These are phyloP conservation scores for Lolium multiflorum DNA, from an alignment of 176 grass and related monocot genomes.

Conservation along the genomic window DNA sequence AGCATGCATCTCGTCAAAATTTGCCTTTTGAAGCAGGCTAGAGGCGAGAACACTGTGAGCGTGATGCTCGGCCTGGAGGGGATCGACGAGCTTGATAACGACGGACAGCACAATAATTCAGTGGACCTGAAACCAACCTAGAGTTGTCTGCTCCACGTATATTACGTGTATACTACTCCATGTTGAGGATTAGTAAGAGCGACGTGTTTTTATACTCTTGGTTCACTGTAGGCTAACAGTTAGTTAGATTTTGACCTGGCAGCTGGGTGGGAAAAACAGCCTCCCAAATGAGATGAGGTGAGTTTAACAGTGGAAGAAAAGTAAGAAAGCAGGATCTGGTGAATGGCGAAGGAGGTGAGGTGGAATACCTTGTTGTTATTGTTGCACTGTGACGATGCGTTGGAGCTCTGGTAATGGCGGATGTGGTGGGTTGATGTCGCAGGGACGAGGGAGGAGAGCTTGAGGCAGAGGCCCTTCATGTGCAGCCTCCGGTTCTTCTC, in stretches of 20 bases:
- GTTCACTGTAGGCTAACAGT: neutral
- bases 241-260: neutral
- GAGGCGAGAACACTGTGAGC: neutral
- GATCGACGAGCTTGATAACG: neutral
- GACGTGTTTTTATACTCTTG: neutral
- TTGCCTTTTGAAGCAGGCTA: neutral
- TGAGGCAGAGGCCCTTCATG: constrained; percentile 80
- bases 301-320: neutral
- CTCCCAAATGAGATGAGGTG: neutral
- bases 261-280: neutral
- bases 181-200: neutral
- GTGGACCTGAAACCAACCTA: neutral
- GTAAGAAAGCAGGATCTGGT: neutral
- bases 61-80: neutral
- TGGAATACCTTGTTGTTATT: neutral
- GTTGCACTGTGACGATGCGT: neutral
- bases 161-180: neutral
- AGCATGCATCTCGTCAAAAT: neutral
- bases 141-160: neutral
- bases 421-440: neutral
- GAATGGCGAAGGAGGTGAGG: neutral
- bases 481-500: constrained; percentile 84
- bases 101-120: neutral
- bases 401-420: neutral
- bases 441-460: constrained; percentile 80